Evolutionary conservation across 345 rosid species (phyloP).

Genomic region (Populus davidiana): DNA sequence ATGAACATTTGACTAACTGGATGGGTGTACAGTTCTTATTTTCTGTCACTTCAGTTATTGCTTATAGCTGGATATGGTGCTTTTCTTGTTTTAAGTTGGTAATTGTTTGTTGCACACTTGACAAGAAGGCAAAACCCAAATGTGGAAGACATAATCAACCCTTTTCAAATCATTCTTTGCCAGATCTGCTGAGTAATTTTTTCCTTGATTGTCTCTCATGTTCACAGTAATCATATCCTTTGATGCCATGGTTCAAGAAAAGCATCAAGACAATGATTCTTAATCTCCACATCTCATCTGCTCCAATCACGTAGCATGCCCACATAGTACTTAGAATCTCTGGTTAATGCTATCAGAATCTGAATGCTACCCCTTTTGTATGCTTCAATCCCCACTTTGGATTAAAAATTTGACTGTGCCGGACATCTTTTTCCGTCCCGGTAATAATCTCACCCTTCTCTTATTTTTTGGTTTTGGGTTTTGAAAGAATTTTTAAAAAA

Average conservation of each 20-base stretch:
- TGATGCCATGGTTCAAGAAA: not conserved
- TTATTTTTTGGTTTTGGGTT: no score
- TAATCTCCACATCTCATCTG: not conserved
- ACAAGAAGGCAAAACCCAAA: slow-evolving; percentile 18
- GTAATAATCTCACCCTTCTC: no score
- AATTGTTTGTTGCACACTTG: slow-evolving; percentile 23
- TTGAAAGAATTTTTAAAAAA: no score
- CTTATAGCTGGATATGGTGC: not conserved
- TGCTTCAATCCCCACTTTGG: not conserved
- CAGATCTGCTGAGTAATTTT: not conserved
- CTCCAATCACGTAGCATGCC: not conserved
- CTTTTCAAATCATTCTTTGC: not conserved
- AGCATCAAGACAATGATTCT: not conserved
- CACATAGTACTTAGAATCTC: not conserved
- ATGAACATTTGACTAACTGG: slow-evolving; percentile 35
- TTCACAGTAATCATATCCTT: not conserved
- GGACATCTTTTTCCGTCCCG: not conserved
- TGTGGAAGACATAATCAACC: not conserved
- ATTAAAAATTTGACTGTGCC: not conserved
- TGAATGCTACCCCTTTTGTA: not conserved
- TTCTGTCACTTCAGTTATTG: slow-evolving; percentile 23
- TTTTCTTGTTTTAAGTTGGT: slow-evolving; percentile 7
- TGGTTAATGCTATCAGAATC: not conserved
- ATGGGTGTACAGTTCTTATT: slow-evolving; percentile 32
- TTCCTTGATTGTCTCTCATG: not conserved